Evolutionary conservation across 2,329 filamentous ascomycete genomes (phyloP).

Genomic region (Didymella pinodella): DNA sequence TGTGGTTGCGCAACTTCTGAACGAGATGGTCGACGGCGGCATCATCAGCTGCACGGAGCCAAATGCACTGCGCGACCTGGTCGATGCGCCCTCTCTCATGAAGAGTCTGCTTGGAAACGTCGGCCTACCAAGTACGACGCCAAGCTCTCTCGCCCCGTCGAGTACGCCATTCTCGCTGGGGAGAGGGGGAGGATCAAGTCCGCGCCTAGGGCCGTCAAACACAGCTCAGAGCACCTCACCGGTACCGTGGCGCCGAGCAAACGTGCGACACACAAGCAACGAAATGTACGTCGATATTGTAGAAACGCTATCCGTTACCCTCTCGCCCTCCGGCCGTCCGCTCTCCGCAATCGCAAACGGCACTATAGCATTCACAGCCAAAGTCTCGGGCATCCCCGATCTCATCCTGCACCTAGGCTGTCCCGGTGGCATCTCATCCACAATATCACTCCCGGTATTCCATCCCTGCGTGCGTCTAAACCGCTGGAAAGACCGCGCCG

Average conservation of each 20-base stretch:
- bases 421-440: slow-evolving; percentile 72
- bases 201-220: slow-evolving; percentile 34
- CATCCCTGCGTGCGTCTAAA: slow-evolving; percentile 92
- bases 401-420: slow-evolving; percentile 81
- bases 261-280: slow-evolving; percentile 95
- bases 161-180: slow-evolving; percentile 42
- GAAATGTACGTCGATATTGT: slow-evolving; percentile 97
- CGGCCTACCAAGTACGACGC: slow-evolving; percentile 69
- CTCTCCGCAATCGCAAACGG: slow-evolving; percentile 88
- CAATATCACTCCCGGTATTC: slow-evolving; percentile 90
- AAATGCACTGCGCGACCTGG: slow-evolving; percentile 88
- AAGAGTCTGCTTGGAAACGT: slow-evolving; percentile 89
- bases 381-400: slow-evolving; percentile 93
- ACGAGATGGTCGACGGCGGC: slow-evolving; percentile 96
- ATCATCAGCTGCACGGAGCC: slow-evolving; percentile 89
- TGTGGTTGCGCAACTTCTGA: slow-evolving; percentile 89
- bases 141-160: slow-evolving; percentile 40
- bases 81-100: slow-evolving; percentile 90
- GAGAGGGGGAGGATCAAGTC: slow-evolving; percentile 35
- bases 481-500: slow-evolving; percentile 87
- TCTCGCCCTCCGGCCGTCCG: slow-evolving; percentile 88
- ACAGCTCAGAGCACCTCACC: slow-evolving; percentile 53
- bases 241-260: slow-evolving; percentile 88
- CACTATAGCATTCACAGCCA: slow-evolving; percentile 92
- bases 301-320: slow-evolving; percentile 84